phyloP scores from a whole-genome alignment of 2,329 filamentous ascomycete genomes.

The Falciphora oryzae region DNA sequence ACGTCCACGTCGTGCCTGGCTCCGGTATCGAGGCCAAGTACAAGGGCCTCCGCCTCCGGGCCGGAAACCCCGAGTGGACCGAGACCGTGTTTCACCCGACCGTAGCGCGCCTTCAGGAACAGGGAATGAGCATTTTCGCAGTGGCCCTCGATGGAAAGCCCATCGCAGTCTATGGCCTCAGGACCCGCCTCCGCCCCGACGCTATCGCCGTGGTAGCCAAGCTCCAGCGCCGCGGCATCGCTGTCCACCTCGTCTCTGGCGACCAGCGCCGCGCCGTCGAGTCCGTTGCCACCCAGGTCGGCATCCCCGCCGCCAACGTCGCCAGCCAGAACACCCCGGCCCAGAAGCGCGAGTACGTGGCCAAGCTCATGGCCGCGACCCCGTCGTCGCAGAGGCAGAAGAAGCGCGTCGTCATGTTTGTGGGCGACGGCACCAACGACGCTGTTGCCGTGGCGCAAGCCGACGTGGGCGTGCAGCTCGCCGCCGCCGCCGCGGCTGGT shows the following conservation, averaged over 20 bases:
- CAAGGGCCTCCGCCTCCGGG: slow-evolving; percentile 27
- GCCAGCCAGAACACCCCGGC: slow-evolving; percentile 41
- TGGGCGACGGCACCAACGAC: slow-evolving; percentile 61
- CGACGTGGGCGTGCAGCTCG: slow-evolving; percentile 54
- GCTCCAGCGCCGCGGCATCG: slow-evolving; percentile 41
- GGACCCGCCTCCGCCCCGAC: slow-evolving; percentile 28
- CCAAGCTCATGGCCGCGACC: slow-evolving; percentile 25
- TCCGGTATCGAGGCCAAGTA: slow-evolving; percentile 31
- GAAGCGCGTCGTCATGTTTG: slow-evolving; percentile 42
- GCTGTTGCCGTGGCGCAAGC: slow-evolving; percentile 55
- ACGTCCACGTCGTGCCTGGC: slow-evolving; percentile 34
- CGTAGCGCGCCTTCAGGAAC: slow-evolving; percentile 16
- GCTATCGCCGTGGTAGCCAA: slow-evolving; percentile 36
- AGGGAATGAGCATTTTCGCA: slow-evolving; percentile 23
- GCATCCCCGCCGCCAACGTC: slow-evolving; percentile 29
- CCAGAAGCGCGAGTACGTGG: slow-evolving; percentile 50
- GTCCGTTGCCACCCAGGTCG: slow-evolving; percentile 6
- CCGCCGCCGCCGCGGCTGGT: slow-evolving; percentile 18
- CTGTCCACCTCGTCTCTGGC: slow-evolving; percentile 50
- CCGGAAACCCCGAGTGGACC: slow-evolving; percentile 42
- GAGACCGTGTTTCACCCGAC: slow-evolving; percentile 17
- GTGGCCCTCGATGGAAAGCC: slow-evolving; percentile 18
- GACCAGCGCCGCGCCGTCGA: slow-evolving; percentile 35
- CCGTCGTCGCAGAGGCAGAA: not conserved
- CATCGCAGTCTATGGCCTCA: slow-evolving; percentile 43